Base-by-base conservation (phyloP, 2,329 filamentous ascomycete species). In the Aspergillus quadricinctus region DNA sequence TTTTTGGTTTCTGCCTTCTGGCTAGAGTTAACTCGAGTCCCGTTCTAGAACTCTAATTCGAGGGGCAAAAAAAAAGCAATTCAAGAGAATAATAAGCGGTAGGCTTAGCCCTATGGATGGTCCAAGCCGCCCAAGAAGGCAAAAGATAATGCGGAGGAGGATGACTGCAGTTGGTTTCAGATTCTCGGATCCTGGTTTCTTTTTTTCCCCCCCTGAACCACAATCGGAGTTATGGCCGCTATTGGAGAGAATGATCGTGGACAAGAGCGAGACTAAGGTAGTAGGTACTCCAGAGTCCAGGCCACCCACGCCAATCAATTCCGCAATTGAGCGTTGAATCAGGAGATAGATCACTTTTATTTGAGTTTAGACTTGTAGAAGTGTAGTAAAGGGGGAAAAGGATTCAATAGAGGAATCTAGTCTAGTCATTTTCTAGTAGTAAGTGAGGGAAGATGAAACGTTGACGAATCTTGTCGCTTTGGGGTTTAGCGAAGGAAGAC, bases 111-210 rank as follows among this genome's bases (percentile, higher is more conserved):
- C 31, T 37, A 37, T 17, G 31, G 2, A 23, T 23, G 23, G 23
- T 23, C 23, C 23, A 23, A 23, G 23, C 23, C 23, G 11, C 31
- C 14, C 14, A 37, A 17, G 31, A 37, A 17, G 31, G 31, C 31
- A 37, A 17, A 35, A 37, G 31, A 11, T 3, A 10, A 45, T 9
- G 43, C 49, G 28, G 51, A 27, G 55, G 35, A 48, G n/a, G 51
- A 25, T 50, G 35, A 46, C 49, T 54, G 48, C 17, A 17, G 19
- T 50, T 49, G 43, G 58, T 58, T 62, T 60, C 56, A 58, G 50
- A 41, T 51, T 37, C 14, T 37, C 31, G 14, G 14, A 37, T 37
- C 4, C 25, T 27, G 31, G 40, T 46, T 46, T 46, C 21, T 46
- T 25, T n/a, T 46, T 7, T n/a, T n/a, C 10, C 14, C 21, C 43